phyloP scores from a whole-genome alignment of 1,284 basidiomycete species.

The Tilletia horrida region DNA sequence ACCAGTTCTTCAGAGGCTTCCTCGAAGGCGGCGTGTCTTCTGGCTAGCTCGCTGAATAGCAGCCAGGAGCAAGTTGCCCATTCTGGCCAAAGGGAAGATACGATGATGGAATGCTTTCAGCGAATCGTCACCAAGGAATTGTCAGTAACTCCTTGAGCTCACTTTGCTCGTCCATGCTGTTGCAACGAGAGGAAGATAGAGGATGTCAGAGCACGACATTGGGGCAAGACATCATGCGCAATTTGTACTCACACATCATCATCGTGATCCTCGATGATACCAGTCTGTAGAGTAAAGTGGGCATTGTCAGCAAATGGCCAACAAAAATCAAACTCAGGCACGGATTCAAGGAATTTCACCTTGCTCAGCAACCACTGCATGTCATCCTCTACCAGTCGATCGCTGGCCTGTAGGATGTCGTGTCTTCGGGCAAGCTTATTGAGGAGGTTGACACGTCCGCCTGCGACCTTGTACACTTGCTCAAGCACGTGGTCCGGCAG shows the following conservation, averaged over 20 bases:
- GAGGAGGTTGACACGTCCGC: slow-evolving; percentile 41
- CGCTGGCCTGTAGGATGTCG: slow-evolving; percentile 38
- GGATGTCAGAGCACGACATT: not conserved
- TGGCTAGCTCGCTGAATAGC: slow-evolving; percentile 40
- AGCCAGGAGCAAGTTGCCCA: slow-evolving; percentile 52
- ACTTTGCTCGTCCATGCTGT: slow-evolving; percentile 46
- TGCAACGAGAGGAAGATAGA: not conserved
- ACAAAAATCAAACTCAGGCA: not conserved
- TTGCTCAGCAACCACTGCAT: slow-evolving; percentile 47
- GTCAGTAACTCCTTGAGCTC: not conserved
- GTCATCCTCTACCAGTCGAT: slow-evolving; percentile 48
- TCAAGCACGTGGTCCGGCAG: slow-evolving; percentile 27
- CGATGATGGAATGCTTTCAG: no score
- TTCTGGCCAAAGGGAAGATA: slow-evolving; percentile 22
- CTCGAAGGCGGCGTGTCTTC: slow-evolving; percentile 43
- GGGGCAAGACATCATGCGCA: not conserved
- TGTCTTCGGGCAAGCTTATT: slow-evolving; percentile 42
- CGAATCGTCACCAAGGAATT: not conserved
- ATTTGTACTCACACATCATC: slow-evolving; percentile 33
- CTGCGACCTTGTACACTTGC: slow-evolving; percentile 45
- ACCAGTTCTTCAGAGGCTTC: slow-evolving; percentile 16
- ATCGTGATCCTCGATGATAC: slow-evolving; percentile 50
- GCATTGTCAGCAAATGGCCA: not conserved
- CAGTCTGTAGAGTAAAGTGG: slow-evolving; percentile 33
- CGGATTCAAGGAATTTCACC: not conserved